phyloP scores from a whole-genome alignment of 208 protist genomes.

The Phytomonas francai region DNA sequence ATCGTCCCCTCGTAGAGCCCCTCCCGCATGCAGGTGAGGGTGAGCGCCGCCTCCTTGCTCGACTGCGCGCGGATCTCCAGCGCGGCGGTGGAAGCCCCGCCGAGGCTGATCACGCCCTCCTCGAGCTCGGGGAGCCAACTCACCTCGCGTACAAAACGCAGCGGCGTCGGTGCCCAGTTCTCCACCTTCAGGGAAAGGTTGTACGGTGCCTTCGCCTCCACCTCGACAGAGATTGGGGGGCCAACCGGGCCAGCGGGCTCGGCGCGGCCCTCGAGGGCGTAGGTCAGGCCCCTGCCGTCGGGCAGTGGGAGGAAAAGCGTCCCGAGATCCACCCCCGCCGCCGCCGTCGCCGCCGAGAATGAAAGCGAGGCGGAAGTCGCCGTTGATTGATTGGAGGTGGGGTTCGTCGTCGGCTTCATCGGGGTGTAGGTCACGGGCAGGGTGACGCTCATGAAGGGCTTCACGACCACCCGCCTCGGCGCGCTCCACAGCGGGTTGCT shows the following conservation, averaged over 20 bases:
- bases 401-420: conserved; percentile 45
- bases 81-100: conserved; percentile 26
- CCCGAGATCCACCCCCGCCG: conserved; percentile 44
- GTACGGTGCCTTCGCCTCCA: conserved; percentile 37
- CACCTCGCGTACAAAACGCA: conserved; percentile 83
- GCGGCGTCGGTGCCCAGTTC: conserved; percentile 71
- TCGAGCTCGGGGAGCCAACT: conserved; percentile 53
- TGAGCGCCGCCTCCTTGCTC: conserved; percentile 61
- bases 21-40: conserved; percentile 77
- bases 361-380: too few species aligned
- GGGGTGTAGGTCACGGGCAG: conserved; percentile 88
- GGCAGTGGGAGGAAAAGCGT: conserved; percentile 91
- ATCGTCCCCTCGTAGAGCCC: conserved; percentile 63
- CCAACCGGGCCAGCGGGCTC: conserved; percentile 35
- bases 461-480: conserved; percentile 59
- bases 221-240: conserved; percentile 30
- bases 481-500: conserved; percentile 78
- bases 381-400: not conserved
- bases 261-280: conserved; percentile 69
- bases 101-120: conserved; percentile 52
- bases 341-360: not conserved
- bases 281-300: conserved; percentile 79
- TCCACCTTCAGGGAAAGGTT: conserved; percentile 51
- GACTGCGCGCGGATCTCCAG: conserved; percentile 85
- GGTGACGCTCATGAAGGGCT: conserved; percentile 44